Conservation (phyloP, 306 rosid species). For the Rosa rugosa region DNA sequence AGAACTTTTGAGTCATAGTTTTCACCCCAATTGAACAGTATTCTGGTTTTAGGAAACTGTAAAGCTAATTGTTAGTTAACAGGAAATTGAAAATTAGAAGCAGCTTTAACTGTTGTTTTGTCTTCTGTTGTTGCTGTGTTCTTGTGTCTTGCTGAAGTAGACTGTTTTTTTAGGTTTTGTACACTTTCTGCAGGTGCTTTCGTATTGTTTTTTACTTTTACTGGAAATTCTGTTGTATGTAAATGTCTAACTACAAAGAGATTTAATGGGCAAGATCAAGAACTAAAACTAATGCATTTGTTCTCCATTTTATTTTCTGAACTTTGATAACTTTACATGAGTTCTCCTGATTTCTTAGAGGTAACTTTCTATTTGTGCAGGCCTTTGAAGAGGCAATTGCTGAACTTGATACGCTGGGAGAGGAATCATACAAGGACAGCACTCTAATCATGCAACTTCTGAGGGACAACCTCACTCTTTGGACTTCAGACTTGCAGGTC, state of each 20-base stretch:
- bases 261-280: background rate
- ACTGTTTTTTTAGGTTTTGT: background rate
- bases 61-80: background rate
- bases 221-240: background rate
- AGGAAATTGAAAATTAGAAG: background rate
- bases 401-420: constrained; percentile 45
- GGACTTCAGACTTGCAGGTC: constrained; percentile 52
- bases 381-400: constrained; percentile 50
- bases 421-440: constrained; percentile 50
- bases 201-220: background rate
- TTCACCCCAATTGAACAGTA: background rate
- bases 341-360: background rate
- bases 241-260: background rate
- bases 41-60: background rate
- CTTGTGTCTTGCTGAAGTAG: background rate
- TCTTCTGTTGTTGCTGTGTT: background rate
- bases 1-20: background rate
- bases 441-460: constrained; percentile 44
- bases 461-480: constrained; percentile 50
- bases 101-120: background rate
- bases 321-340: background rate
- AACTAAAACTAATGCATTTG: background rate
- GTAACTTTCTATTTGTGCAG: background rate
- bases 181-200: background rate
- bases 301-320: background rate